A percentile compares a stretch with the other conserved stretches of the same genome.
Evolutionary conservation across 306 rosid species (phyloP).

Genomic region (Ormosia semicastrata): DNA sequence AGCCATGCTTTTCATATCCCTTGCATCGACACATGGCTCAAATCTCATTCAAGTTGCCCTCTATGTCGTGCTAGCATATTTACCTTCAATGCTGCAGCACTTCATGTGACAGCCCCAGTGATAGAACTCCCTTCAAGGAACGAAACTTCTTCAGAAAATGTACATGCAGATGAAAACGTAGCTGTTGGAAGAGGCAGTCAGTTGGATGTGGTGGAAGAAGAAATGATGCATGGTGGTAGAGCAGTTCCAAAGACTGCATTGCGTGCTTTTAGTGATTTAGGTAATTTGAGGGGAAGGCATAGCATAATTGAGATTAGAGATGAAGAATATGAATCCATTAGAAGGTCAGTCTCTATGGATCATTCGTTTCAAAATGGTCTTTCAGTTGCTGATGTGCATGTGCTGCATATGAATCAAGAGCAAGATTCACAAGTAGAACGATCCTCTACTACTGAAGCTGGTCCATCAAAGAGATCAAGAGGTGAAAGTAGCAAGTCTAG

Average conservation of each 20-base stretch:
- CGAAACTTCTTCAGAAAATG: slow-evolving; percentile 34
- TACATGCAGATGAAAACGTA: slow-evolving; percentile 24
- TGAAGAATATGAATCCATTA: slow-evolving; percentile 43
- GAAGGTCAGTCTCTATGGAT: slow-evolving; percentile 87
- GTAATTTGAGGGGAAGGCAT: slow-evolving; percentile 61
- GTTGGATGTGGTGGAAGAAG: slow-evolving; percentile 36
- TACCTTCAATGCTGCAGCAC: slow-evolving; percentile 35
- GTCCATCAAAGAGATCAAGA: slow-evolving; percentile 55
- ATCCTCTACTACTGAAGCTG: slow-evolving; percentile 35
- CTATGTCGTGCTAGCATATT: slow-evolving; percentile 74
- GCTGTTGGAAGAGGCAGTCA: slow-evolving; percentile 23
- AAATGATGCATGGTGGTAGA: not conserved
- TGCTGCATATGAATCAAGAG: slow-evolving; percentile 45
- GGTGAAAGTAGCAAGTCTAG: slow-evolving; percentile 51
- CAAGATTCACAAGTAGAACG: slow-evolving; percentile 43
- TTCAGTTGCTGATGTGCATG: slow-evolving; percentile 53
- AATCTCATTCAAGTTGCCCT: slow-evolving; percentile 89
- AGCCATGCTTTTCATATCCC: slow-evolving; percentile 87
- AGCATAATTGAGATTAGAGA: slow-evolving; percentile 63
- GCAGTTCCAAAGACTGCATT: slow-evolving; percentile 42
- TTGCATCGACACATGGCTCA: slow-evolving; percentile 93
- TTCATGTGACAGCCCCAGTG: slow-evolving; percentile 21
- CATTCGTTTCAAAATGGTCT: slow-evolving; percentile 42
- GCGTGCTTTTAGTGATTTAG: slow-evolving; percentile 62
- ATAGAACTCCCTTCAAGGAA: slow-evolving; percentile 33